Evolutionary conservation across 1,284 basidiomycete species (phyloP), one percentile per base, ranked within the genome.

Genomic region (Trichosporon sp.): DNA sequence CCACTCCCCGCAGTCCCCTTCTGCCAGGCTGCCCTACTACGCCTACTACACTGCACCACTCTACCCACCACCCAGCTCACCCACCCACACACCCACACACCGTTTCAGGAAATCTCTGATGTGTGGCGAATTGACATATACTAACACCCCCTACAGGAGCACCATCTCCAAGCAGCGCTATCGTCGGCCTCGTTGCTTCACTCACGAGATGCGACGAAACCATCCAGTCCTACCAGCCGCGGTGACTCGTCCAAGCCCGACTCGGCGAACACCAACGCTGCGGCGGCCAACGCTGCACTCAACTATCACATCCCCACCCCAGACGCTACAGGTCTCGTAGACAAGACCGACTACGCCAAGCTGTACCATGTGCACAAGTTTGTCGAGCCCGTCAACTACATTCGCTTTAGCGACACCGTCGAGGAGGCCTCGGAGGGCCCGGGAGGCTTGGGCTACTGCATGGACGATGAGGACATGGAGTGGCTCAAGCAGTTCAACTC

Each of bases 401-500:
- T 96, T 65, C 87, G 88, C 66, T 91, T 88, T 57, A 95, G 92
- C 9, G 87, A 92, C 71, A 93, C 91, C 2, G 88, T 91, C 68
- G 96, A 99, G 75, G 93, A 97, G 77, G 76, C 70, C 66, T 76
- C 62, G 31, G 71, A 73, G 14, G 80, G 80, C 10, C 67, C 69
- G 49, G 78, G 78, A 21, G 83, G 83, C 3, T 60, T 81, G 56
- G 75, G 76, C 25, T 98, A 99, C 78, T 91, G 88, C 71, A 90
- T 98, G 89, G 96, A 99, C 74, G 96, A 99, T 78, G 89, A 92
- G 37, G 96, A 99, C 81, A 87, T 90, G 71, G 89, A 90, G 63
- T 99, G 95, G 95, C 85, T 99, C 37, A 88, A 90, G 68, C 89
- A 88, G 78, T 92, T 92, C 77, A 98, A 98, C 72, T 90, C 90